Evolutionary conservation across 371 early-diverging fungal species (phyloP).

Genomic region (Actinomortierella wolfii): DNA sequence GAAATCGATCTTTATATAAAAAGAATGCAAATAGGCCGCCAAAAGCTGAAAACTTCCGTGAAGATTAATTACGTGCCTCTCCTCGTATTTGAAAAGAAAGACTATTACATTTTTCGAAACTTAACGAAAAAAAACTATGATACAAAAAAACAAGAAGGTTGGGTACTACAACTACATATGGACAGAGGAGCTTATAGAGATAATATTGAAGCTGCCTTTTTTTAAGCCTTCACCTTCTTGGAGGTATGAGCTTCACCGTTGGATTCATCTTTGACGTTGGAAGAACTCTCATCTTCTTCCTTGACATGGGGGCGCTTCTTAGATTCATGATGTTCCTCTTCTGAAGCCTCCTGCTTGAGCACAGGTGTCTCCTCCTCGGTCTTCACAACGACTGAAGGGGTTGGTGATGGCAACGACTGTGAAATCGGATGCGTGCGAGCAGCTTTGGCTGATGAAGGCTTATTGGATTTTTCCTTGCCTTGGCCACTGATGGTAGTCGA

Average conservation of each 20-base stretch:
- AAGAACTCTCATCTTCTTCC: not conserved
- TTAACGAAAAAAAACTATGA: constrained; percentile 5
- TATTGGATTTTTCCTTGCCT: no score
- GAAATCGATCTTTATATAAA: no score
- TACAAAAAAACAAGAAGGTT: not conserved
- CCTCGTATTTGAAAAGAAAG: no score
- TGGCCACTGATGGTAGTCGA: no score
- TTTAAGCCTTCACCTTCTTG: constrained; percentile 31
- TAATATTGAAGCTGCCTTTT: not conserved
- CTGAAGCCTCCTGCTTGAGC: no score
- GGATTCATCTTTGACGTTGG: not conserved
- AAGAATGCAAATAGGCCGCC: not conserved
- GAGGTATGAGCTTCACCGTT: constrained; percentile 5
- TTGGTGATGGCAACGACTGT: no score
- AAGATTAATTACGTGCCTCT: no score
- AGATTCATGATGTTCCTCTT: not conserved
- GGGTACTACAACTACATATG: not conserved
- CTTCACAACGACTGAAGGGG: constrained; percentile 19
- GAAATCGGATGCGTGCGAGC: no score
- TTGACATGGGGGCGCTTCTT: constrained; percentile 11
- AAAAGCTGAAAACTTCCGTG: no score
- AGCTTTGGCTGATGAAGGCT: no score
- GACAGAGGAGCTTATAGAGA: not conserved
- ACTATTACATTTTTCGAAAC: no score
- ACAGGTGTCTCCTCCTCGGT: constrained; percentile 15